Percentiles rank a stretch among this genome's conserved stretches.
Conservation (phyloP, 345 rosid species). For the Acer negundo region DNA sequence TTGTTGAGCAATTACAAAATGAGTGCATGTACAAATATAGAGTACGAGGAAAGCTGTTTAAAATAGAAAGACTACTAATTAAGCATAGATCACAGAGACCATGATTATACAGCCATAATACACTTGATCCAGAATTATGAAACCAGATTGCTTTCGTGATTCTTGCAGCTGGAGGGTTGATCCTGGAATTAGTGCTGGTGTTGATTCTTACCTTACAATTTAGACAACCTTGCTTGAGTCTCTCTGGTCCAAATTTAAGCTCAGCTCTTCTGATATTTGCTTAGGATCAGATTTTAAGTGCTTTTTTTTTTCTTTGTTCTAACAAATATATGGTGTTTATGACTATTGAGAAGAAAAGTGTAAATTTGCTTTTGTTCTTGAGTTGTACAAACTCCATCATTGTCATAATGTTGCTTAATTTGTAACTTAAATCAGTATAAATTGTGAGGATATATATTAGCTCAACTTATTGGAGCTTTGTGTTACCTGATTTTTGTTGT, state of each 20-base stretch:
- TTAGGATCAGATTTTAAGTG: no score
- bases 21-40: not conserved
- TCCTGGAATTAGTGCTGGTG: not conserved
- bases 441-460: not conserved
- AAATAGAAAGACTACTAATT: not conserved
- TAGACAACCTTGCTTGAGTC: not conserved
- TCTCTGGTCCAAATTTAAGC: not conserved
- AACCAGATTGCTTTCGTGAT: not conserved
- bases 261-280: not conserved
- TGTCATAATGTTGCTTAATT: not conserved
- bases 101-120: not conserved
- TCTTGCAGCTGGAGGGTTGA: not conserved
- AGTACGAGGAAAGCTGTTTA: not conserved
- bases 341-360: not conserved
- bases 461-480: not conserved
- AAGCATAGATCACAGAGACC: not conserved
- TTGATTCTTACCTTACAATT: not conserved
- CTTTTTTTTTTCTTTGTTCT: not conserved
- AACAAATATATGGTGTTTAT: slow-evolving; percentile 3
- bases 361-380: no score
- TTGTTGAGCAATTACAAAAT: not conserved
- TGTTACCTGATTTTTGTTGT: slow-evolving; percentile 1
- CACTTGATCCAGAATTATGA: not conserved
- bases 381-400: not conserved
- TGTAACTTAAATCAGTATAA: not conserved